These are phyloP conservation scores for Chrysanthemum seticuspe DNA, from an alignment of 129 eudicot genomes.

Conservation along the genomic window DNA sequence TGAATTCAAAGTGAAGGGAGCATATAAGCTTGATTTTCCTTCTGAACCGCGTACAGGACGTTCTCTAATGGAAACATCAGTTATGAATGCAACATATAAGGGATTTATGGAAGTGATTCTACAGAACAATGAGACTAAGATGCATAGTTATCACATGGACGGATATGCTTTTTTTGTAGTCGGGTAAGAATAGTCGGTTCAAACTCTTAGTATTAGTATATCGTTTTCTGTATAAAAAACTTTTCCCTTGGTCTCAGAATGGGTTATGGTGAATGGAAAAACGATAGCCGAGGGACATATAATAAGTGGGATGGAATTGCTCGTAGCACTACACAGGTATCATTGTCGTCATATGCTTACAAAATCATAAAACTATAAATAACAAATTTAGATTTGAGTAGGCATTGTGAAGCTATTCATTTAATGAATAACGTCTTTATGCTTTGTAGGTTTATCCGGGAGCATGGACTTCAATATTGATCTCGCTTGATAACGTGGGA, in stretches of 20 bases:
- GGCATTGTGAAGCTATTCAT: not conserved
- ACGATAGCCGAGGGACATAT: conserved; percentile 62
- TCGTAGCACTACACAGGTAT: conserved; percentile 62
- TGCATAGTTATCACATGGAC: conserved; percentile 62
- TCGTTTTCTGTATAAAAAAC: not conserved
- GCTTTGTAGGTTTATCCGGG: conserved; percentile 58
- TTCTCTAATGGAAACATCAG: conserved; percentile 46
- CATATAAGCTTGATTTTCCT: conserved; percentile 60
- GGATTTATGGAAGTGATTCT: conserved; percentile 65
- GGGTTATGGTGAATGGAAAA: conserved; percentile 75
- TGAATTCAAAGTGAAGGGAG: conserved; percentile 46
- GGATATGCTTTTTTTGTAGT: conserved; percentile 72
- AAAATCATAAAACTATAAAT: no score
- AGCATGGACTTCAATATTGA: conserved; percentile 66
- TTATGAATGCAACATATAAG: conserved; percentile 67
- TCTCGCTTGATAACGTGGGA: conserved; percentile 72
- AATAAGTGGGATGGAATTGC: conserved; percentile 83
- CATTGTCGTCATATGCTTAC: no score
- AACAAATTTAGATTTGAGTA: no score
- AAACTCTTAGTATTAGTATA: not conserved
- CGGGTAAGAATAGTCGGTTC: conserved; percentile 40
- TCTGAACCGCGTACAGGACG: conserved; percentile 53
- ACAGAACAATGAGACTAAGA: conserved; percentile 68
- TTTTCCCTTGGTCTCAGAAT: conserved; percentile 40
- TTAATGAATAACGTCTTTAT: not conserved